These are phyloP conservation scores for Metschnikowia gelsemii DNA, from an alignment of 805 yeast species.

Conservation along the genomic window DNA sequence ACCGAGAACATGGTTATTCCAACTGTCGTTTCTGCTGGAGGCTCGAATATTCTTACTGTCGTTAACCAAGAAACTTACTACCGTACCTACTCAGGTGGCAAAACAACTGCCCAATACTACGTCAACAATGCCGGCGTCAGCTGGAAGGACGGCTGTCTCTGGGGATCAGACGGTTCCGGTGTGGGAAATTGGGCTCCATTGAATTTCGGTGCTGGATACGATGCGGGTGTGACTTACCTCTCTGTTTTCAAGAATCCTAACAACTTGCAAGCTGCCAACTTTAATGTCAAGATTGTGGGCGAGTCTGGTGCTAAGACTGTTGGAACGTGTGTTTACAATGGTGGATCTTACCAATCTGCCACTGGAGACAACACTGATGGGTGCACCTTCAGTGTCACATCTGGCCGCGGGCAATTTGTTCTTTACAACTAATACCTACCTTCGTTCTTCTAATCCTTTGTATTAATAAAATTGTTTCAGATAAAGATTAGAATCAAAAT, in stretches of 20 bases:
- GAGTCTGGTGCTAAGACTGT: constrained; percentile 56
- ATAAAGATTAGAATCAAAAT: too few relatives aligned
- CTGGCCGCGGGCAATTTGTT: constrained; percentile 82
- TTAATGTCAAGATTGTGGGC: constrained; percentile 65
- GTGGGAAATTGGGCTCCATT: constrained; percentile 99
- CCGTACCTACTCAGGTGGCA: constrained; percentile 77
- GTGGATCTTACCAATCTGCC: constrained; percentile 60
- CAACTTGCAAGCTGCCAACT: constrained; percentile 62
- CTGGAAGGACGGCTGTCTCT: constrained; percentile 85
- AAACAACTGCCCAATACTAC: constrained; percentile 93
- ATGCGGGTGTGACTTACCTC: constrained; percentile 67
- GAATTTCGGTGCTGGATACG: constrained; percentile 88
- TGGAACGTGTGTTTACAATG: constrained; percentile 78
- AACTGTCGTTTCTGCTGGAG: constrained; percentile 74
- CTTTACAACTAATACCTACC: constrained; percentile 28
- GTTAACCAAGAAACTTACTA: constrained; percentile 76
- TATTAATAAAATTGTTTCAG: not conserved
- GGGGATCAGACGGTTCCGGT: constrained; percentile 81
- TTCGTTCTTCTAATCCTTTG: not conserved
- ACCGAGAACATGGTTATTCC: constrained; percentile 98
- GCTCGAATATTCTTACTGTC: constrained; percentile 64
- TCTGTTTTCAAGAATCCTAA: constrained; percentile 96
- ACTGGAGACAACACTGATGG: constrained; percentile 70
- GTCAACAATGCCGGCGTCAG: constrained; percentile 96
- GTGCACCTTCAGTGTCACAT: constrained; percentile 88